Base-by-base conservation (phyloP, 805 yeast species). In the Saccharomyces kudriavzevii region DNA sequence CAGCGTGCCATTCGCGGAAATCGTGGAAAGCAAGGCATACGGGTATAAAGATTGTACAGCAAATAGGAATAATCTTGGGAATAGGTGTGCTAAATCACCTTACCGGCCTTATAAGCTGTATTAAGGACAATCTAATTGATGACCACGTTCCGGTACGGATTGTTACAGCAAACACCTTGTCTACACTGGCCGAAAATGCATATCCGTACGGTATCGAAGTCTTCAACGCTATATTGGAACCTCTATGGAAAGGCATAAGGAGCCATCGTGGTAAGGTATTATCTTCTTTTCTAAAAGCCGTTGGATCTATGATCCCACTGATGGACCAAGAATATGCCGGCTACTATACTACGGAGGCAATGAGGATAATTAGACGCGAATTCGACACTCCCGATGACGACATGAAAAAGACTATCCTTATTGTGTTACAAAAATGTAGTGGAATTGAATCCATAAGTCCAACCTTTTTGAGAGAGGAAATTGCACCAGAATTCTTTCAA, bases 121-220 rank as follows among this genome's bases (percentile, higher is more conserved):
- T 89, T 10, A 66, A 71, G 1, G 78, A 78, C 1, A 80, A 85
- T 0, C 60, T 92, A 17, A 71, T 73, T 0, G 96, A 89, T 69
- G 88, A 83, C 50, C 84, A 85, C 53, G 64, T 81, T 11, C 82
- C 79, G 47, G 86, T 90, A 0, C 74, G 95, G 53, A 78, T 80
- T 1, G 76, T 83, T 11, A 76, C 96, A 0, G 96, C 96, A 0
- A 72, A 77, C 35, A 83, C 96, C 0, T 63, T 91, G 1, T 73
- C 91, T 0, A 78, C 84, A 1, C 68, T 92, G 31, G 97, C 97
- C 0, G 91, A 87, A 49, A 83, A 88, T 6, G 80, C 89, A 3
- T 75, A 81, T 24, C 98, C 98, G 0, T 89, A 86, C 69, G 99
- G 98, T 48, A 85, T 88, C 52, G 97, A 89, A 61, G 82, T 92